phyloP scores from a whole-genome alignment of 768 basidiomycete genomes.

The Hygrocybe punicea region DNA sequence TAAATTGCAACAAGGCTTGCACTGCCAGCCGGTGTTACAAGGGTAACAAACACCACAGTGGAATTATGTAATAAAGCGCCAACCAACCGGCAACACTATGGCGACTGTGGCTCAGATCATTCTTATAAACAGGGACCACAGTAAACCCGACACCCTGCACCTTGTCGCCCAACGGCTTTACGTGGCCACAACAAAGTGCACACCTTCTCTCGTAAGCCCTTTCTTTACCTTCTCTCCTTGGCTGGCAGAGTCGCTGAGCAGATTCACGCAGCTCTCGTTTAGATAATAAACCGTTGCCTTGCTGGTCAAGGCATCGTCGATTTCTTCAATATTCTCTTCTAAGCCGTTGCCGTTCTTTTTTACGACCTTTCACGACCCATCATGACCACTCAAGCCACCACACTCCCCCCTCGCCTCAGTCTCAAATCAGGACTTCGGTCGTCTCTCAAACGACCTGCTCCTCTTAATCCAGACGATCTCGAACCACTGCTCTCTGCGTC shows the following conservation, averaged over 20 bases:
- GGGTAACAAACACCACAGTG: no score
- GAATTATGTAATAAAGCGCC: no score
- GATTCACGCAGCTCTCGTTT: not conserved
- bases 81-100: no score
- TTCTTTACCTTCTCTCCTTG: not conserved
- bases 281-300: not conserved
- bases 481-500: constrained; percentile 33
- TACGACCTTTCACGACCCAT: constrained; percentile 10
- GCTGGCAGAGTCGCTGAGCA: no score
- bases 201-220: not conserved
- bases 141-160: no score
- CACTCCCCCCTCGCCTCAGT: not conserved
- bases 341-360: not conserved
- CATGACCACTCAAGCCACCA: constrained; percentile 9
- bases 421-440: not conserved
- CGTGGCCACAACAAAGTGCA: no score
- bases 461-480: constrained; percentile 38
- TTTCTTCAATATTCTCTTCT: not conserved
- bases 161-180: no score
- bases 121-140: no score
- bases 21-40: no score
- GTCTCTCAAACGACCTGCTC: constrained; percentile 9
- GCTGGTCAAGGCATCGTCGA: constrained; percentile 10
- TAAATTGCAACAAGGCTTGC: no score
- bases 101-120: no score